Evolutionary conservation across 2,329 filamentous ascomycete genomes (phyloP).

Genomic region (Westerdykella ornata): DNA sequence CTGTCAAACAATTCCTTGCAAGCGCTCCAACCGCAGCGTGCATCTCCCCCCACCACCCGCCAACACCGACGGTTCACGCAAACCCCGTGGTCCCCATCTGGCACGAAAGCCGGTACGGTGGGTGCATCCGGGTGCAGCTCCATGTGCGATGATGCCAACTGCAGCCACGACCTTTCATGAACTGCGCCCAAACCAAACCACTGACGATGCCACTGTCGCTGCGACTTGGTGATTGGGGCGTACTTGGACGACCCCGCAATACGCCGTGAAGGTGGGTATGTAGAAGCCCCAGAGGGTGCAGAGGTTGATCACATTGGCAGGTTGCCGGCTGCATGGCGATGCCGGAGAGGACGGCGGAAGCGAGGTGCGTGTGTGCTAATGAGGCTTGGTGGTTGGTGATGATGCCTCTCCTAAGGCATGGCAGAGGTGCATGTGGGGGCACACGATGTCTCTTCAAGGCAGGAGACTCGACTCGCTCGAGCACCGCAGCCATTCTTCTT

Average conservation of each 20-base stretch:
- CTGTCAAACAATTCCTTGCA: slow-evolving; percentile 3
- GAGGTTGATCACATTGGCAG: slow-evolving; percentile 13
- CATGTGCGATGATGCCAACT: slow-evolving; percentile 9
- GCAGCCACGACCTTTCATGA: slow-evolving; percentile 7
- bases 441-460: too few relatives aligned
- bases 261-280: too few relatives aligned
- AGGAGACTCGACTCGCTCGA: too few relatives aligned
- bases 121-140: slow-evolving; percentile 1
- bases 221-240: slow-evolving; percentile 2
- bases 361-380: slow-evolving; percentile 6
- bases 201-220: slow-evolving; percentile 2
- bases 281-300: too few relatives aligned
- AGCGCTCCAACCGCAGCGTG: slow-evolving; percentile 25
- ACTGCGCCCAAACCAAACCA: background rate
- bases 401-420: background rate
- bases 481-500: too few relatives aligned
- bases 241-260: slow-evolving; percentile 7
- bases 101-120: slow-evolving; percentile 21
- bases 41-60: too few relatives aligned
- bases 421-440: too few relatives aligned
- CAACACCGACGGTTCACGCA: slow-evolving; percentile 1
- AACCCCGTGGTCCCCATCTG: slow-evolving; percentile 15
- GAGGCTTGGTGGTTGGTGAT: slow-evolving; percentile 6
- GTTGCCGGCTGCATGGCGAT: slow-evolving; percentile 14
- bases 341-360: slow-evolving; percentile 15